Evolutionary conservation across 2,329 filamentous ascomycete genomes (phyloP).

Genomic region (Thielaviopsis musarum): DNA sequence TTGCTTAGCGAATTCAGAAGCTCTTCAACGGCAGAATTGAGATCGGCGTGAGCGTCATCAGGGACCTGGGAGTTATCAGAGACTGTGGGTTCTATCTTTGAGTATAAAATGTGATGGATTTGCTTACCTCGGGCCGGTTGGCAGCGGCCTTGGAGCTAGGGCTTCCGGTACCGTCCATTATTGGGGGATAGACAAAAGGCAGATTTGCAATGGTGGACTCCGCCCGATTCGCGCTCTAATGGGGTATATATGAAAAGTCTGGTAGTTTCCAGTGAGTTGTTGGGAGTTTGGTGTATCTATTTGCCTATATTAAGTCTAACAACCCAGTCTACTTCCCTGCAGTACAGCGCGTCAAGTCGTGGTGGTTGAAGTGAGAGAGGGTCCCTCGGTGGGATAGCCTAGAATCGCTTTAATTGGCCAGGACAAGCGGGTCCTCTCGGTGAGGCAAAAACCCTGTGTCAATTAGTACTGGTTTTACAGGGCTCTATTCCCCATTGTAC

Average conservation of each 20-base stretch:
- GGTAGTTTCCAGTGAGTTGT: too few relatives aligned
- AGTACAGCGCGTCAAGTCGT: neutral
- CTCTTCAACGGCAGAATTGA: constrained; percentile 69
- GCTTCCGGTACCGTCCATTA: constrained; percentile 8
- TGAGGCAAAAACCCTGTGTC: neutral
- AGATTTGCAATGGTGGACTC: neutral
- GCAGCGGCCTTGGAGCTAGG: constrained; percentile 5
- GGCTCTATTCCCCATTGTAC: too few relatives aligned
- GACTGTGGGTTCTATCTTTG: constrained; percentile 17
- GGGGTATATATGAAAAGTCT: too few relatives aligned
- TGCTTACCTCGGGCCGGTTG: neutral
- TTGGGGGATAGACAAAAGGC: neutral
- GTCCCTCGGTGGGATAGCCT: neutral
- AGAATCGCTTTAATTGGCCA: neutral
- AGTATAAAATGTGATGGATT: neutral
- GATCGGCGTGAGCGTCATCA: constrained; percentile 34
- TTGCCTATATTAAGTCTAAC: too few relatives aligned
- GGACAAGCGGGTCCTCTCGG: neutral
- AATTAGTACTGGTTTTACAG: neutral
- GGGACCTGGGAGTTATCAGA: constrained; percentile 13
- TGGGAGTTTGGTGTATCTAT: too few relatives aligned
- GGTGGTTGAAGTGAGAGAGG: neutral
- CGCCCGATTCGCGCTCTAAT: too few relatives aligned
- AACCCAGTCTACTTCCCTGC: neutral
- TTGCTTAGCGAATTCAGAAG: constrained; percentile 67